Conservation (phyloP, 208 protist species). For the Phytomonas francai region DNA sequence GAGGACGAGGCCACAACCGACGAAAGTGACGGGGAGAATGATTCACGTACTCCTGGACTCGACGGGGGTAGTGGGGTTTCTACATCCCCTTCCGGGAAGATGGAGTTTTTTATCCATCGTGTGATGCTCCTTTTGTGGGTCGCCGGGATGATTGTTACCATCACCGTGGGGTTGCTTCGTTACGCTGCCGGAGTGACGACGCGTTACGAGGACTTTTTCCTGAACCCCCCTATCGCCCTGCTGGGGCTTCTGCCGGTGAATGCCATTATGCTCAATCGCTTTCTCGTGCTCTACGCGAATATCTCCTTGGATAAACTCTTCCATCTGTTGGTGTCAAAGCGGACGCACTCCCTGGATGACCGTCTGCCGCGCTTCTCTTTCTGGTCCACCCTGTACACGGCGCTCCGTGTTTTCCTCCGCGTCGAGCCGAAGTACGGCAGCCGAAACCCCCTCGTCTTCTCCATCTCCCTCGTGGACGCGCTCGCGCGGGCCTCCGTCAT, state of each 20-base stretch:
- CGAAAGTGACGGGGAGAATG: slow-evolving; percentile 73
- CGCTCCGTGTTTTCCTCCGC: slow-evolving; percentile 38
- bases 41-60: slow-evolving; percentile 40
- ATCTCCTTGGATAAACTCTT: slow-evolving; percentile 79
- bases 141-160: slow-evolving; percentile 37
- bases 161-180: slow-evolving; percentile 34
- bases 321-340: slow-evolving; percentile 62
- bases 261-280: slow-evolving; percentile 67
- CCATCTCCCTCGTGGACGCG: slow-evolving; percentile 70
- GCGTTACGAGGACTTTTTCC: slow-evolving; percentile 57
- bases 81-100: slow-evolving; percentile 72
- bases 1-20: slow-evolving; percentile 76
- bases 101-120: slow-evolving; percentile 80
- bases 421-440: slow-evolving; percentile 32
- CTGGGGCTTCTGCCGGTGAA: slow-evolving; percentile 80
- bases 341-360: slow-evolving; percentile 57
- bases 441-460: slow-evolving; percentile 58
- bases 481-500: slow-evolving; percentile 82
- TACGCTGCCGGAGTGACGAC: slow-evolving; percentile 26
- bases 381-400: slow-evolving; percentile 40
- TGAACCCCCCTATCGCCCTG: slow-evolving; percentile 60
- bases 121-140: slow-evolving; percentile 68
- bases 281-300: slow-evolving; percentile 80
- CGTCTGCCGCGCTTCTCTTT: slow-evolving; percentile 73
- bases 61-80: slow-evolving; percentile 42